Conservation (phyloP, 1,284 basidiomycete genomes). For the Puccinia brachypodii region DNA sequence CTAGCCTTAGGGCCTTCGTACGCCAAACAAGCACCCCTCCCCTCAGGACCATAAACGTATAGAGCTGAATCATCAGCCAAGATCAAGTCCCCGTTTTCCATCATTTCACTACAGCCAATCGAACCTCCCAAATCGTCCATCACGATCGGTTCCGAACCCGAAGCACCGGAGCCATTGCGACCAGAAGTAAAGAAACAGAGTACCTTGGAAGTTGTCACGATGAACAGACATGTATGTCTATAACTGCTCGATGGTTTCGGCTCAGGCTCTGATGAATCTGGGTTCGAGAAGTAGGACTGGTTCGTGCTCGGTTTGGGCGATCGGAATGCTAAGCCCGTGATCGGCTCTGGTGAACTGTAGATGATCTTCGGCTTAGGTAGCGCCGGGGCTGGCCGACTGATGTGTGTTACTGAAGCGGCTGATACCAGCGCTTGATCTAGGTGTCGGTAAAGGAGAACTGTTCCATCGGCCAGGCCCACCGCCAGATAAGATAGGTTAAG, state of each 20-base stretch:
- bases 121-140: slow-evolving; percentile 84
- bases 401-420: slow-evolving; percentile 50
- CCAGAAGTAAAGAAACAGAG: slow-evolving; percentile 75
- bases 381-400: slow-evolving; percentile 57
- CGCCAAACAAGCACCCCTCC: slow-evolving; percentile 80
- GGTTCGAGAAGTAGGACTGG: slow-evolving; percentile 19
- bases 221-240: slow-evolving; percentile 63
- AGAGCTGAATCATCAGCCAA: slow-evolving; percentile 90
- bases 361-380: slow-evolving; percentile 77
- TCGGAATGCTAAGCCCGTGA: slow-evolving; percentile 86
- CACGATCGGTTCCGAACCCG: slow-evolving; percentile 65
- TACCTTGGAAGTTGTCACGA: slow-evolving; percentile 81
- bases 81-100: slow-evolving; percentile 70
- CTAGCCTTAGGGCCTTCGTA: slow-evolving; percentile 81
- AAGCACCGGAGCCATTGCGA: slow-evolving; percentile 66
- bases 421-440: slow-evolving; percentile 81
- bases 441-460: slow-evolving; percentile 84
- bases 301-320: slow-evolving; percentile 60
- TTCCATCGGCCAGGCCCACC: slow-evolving; percentile 89
- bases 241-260: neutral
- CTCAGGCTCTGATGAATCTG: neutral
- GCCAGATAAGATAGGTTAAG: slow-evolving; percentile 79
- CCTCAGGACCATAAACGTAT: slow-evolving; percentile 79
- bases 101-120: slow-evolving; percentile 71
- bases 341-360: slow-evolving; percentile 67